phyloP scores from a whole-genome alignment of 2,329 filamentous ascomycete species.

The Remersonia thermophila region DNA sequence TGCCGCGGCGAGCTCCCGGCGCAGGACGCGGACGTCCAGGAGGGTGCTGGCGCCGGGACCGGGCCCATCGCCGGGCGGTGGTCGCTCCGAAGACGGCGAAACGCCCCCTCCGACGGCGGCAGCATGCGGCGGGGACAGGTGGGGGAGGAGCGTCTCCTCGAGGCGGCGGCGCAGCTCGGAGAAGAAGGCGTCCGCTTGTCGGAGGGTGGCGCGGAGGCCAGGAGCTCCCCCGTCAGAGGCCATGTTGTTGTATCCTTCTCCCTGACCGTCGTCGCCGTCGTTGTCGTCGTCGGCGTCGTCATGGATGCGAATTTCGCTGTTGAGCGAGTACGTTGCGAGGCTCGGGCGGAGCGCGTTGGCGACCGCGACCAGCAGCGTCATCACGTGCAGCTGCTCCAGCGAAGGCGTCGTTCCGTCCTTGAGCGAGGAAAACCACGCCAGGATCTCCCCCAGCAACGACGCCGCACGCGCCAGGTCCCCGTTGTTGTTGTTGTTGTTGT shows the following conservation, averaged over 20 bases:
- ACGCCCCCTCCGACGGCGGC: too few species aligned
- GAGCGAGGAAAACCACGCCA: slow-evolving; percentile 6
- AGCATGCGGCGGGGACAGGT: too few species aligned
- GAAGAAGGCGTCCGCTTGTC: slow-evolving; percentile 1
- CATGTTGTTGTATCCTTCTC: too few species aligned
- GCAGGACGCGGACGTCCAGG: not conserved
- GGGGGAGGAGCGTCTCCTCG: not conserved
- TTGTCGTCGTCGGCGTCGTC: too few species aligned
- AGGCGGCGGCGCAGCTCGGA: not conserved
- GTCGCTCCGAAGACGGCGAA: not conserved
- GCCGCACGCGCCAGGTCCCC: slow-evolving; percentile 7
- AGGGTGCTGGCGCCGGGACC: not conserved
- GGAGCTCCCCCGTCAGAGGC: too few species aligned
- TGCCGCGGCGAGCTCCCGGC: not conserved
- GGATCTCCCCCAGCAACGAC: slow-evolving; percentile 3
- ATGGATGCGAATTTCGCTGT: not conserved
- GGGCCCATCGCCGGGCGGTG: not conserved
- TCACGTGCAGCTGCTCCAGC: slow-evolving; percentile 8
- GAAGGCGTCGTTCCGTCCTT: not conserved
- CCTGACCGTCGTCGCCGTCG: too few species aligned
- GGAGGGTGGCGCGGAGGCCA: too few species aligned
- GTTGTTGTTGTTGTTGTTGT: not conserved
- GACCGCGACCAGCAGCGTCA: slow-evolving; percentile 7
- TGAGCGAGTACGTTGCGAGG: slow-evolving; percentile 4
- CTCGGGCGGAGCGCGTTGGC: slow-evolving; percentile 11